Base-by-base conservation (phyloP, 305 asterid species). In the Fraxinus dipetala region DNA sequence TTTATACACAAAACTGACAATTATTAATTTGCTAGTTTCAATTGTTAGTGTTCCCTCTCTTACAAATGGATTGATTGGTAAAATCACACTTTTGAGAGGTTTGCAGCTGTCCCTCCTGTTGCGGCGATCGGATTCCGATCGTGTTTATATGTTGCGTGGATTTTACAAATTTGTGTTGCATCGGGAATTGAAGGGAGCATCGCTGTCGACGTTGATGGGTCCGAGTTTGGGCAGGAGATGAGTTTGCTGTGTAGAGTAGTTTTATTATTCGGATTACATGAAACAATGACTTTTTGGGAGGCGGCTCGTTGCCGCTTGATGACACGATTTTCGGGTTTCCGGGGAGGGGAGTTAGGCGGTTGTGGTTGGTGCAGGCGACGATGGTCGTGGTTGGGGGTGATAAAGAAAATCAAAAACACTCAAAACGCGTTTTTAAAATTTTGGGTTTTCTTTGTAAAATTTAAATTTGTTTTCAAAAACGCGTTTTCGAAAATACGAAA, bases 191-290 rank as follows among this genome's bases (percentile, higher is more conserved):
- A 86, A 35, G 92, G 92, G 3, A 88, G 87, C 18, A 81, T 78
- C 14, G 88, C 43, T 3, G 85, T 83, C 0, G 92, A 87, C 0
- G 76, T 87, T n/a, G 82, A 76, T 26, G 82, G 90, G 11, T 80
- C 85, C 6, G 74, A 76, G 13, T 63, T 83, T 77, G 20, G 86
- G 28, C 48, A 81, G 78, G 26, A 86, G 24, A 43, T 43, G 28
- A 16, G 81, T 30, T 45, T 77, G 38, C 63, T 83, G 9, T 81
- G 87, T 10, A 87, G 90, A 48, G 69, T 75, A 76, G n/a, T 85
- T 4, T 83, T 93, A 65, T 85, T 89, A 59, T 78, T 93, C 45
- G 98, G 98, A 2, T 73, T 93, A 90, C 92, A 92, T 35, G 92
- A 87, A 32, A 83, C 87, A 4, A 90, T 81, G 88, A 30, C 81